Conservation (phyloP, 148 eudicot genomes). For the Dysphania ambrosioides region DNA sequence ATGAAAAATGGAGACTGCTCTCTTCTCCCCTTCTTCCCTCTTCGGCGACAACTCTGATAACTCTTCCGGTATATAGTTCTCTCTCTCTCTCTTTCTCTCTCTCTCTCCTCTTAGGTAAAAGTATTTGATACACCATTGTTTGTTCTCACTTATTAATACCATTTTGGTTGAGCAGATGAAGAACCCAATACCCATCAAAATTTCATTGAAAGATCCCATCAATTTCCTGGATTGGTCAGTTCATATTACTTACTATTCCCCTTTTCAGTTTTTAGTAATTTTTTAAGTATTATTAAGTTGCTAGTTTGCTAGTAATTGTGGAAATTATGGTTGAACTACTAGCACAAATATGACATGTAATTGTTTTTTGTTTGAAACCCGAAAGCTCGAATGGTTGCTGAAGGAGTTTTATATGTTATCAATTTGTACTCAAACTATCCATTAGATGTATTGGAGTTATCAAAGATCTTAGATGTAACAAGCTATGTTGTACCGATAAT, state of each 20-base stretch:
- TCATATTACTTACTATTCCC: neutral
- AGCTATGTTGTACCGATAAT: no score
- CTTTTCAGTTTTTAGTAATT: neutral
- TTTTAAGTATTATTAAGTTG: neutral
- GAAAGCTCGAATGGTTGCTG: neutral
- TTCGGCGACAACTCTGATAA: constrained; percentile 49
- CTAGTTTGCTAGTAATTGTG: neutral
- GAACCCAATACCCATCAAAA: constrained; percentile 35
- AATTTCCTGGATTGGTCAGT: constrained; percentile 77
- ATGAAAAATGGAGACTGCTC: constrained; percentile 68
- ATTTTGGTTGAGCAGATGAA: constrained; percentile 43
- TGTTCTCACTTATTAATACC: neutral
- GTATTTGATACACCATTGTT: neutral
- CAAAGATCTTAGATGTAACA: neutral
- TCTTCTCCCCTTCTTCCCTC: constrained; percentile 90
- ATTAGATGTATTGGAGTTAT: neutral
- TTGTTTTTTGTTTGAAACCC: neutral
- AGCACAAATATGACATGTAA: neutral
- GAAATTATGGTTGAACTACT: neutral
- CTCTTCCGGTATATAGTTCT: constrained; percentile 44
- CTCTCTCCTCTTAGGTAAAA: neutral
- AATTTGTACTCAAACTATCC: no score
- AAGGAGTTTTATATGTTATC: no score
- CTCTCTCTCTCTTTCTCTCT: neutral
- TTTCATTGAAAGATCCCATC: constrained; percentile 70